A percentile compares a stretch with the other conserved stretches of the same genome.
phyloP scores from a whole-genome alignment of 2,329 filamentous ascomycete genomes.

The Arthroderma sp. region DNA sequence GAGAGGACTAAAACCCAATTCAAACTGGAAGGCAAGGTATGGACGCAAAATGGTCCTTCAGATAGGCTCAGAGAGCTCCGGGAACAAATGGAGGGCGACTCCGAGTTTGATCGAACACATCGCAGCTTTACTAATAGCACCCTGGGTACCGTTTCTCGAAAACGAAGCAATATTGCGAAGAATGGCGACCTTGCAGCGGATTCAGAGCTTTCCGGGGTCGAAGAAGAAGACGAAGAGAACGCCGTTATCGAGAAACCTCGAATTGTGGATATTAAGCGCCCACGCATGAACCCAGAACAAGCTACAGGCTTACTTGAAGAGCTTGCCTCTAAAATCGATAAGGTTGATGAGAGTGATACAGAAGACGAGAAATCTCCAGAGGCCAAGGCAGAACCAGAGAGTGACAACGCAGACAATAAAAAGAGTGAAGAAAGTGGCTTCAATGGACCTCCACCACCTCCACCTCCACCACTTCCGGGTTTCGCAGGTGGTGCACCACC shows the following conservation, averaged over 20 bases:
- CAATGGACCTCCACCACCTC: constrained; percentile 33
- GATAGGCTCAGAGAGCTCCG: constrained; percentile 83
- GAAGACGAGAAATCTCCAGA: constrained; percentile 32
- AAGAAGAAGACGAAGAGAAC: constrained; percentile 45
- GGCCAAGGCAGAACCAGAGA: background rate
- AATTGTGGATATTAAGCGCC: constrained; percentile 60
- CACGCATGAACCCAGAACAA: constrained; percentile 49
- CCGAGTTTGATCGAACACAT: constrained; percentile 42
- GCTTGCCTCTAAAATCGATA: constrained; percentile 62
- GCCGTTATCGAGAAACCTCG: constrained; percentile 65
- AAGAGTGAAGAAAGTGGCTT: constrained; percentile 9
- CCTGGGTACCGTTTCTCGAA: constrained; percentile 57
- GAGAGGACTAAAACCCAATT: constrained; percentile 96
- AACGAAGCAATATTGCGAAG: constrained; percentile 29
- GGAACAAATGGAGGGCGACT: constrained; percentile 76
- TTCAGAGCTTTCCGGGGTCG: constrained; percentile 42
- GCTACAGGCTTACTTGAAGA: constrained; percentile 55
- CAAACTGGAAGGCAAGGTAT: constrained; percentile 86
- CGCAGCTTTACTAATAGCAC: constrained; percentile 58
- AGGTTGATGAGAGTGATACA: constrained; percentile 59
- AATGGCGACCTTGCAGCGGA: constrained; percentile 25
- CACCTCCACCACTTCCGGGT: constrained; percentile 35
- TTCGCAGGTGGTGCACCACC: constrained; percentile 27
- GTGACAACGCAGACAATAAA: constrained; percentile 4
- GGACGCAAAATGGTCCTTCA: constrained; percentile 76